Conservation (phyloP, 768 basidiomycete genomes). For the Dioszegia hungarica region DNA sequence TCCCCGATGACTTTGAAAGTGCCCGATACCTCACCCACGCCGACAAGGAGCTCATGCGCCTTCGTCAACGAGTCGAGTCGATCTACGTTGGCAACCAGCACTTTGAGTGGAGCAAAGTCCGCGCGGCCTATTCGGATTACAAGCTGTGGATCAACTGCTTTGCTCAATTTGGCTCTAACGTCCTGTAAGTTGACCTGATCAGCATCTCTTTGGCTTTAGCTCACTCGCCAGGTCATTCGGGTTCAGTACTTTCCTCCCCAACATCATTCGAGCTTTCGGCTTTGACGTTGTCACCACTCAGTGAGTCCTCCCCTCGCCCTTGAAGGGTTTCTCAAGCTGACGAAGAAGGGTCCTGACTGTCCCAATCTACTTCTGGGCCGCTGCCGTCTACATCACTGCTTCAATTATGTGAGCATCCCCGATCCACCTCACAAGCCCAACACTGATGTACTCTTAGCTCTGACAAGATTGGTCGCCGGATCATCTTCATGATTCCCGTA, state of each 20-base stretch:
- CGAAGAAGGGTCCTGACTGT: slow-evolving; percentile 14
- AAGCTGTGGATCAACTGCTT: slow-evolving; percentile 8
- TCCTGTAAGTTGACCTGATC: background rate
- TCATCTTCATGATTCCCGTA: slow-evolving; percentile 10
- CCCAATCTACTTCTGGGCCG: slow-evolving; percentile 16
- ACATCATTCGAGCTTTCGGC: slow-evolving; percentile 15
- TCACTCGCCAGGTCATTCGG: slow-evolving; percentile 10
- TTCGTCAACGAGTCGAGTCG: slow-evolving; percentile 1
- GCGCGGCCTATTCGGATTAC: background rate
- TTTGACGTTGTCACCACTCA: background rate
- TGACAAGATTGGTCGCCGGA: background rate
- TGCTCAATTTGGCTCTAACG: slow-evolving; percentile 14
- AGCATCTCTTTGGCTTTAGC: background rate
- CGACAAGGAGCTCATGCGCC: slow-evolving; percentile 18
- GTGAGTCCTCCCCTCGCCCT: too few relatives aligned
- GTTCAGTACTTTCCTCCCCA: slow-evolving; percentile 13
- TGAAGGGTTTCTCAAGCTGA: background rate
- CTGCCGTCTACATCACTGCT: background rate
- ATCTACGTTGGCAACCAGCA: slow-evolving; percentile 18
- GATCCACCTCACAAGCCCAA: slow-evolving; percentile 7
- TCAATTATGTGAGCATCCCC: slow-evolving; percentile 2
- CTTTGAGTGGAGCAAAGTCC: slow-evolving; percentile 10
- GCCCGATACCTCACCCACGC: slow-evolving; percentile 15
- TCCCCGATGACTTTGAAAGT: slow-evolving; percentile 13
- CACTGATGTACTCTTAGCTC: background rate